phyloP scores from a whole-genome alignment of 202 grass and related monocot genomes.

The Carex arenaria region DNA sequence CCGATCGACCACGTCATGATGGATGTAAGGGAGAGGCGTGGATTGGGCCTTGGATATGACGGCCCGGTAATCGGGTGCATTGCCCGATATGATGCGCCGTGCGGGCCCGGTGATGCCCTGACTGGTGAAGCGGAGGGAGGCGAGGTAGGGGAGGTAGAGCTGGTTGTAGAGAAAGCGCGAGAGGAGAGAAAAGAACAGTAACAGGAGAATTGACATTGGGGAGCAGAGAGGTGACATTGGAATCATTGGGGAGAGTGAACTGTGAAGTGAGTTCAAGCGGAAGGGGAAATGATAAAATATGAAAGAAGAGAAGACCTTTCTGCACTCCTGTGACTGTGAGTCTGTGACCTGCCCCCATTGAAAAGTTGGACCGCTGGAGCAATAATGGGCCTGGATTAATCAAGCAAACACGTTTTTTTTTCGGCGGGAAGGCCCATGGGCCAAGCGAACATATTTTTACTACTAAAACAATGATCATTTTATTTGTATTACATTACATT shows the following conservation, averaged over 20 bases:
- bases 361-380: no score
- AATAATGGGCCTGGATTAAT: no score
- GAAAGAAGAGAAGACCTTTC: not conserved
- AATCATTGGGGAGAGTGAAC: no score
- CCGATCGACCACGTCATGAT: slow-evolving; percentile 45
- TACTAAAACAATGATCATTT: no score
- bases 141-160: slow-evolving; percentile 40
- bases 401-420: no score
- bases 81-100: slow-evolving; percentile 44
- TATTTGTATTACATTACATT: no score
- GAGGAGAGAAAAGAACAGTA: slow-evolving; percentile 22
- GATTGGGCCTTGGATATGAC: slow-evolving; percentile 35
- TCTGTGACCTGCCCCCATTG: no score
- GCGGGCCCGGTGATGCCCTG: slow-evolving; percentile 51
- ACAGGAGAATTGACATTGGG: slow-evolving; percentile 22
- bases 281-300: not conserved
- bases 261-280: not conserved
- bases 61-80: slow-evolving; percentile 30
- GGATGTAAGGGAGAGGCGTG: slow-evolving; percentile 38
- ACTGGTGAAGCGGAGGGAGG: slow-evolving; percentile 33
- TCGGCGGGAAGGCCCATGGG: no score
- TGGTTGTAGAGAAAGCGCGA: slow-evolving; percentile 31
- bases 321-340: no score
- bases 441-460: no score
- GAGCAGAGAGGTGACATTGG: slow-evolving; percentile 31